Conservation (phyloP, 108 stramenopile species). For the Aurantiochytrium sp. region DNA sequence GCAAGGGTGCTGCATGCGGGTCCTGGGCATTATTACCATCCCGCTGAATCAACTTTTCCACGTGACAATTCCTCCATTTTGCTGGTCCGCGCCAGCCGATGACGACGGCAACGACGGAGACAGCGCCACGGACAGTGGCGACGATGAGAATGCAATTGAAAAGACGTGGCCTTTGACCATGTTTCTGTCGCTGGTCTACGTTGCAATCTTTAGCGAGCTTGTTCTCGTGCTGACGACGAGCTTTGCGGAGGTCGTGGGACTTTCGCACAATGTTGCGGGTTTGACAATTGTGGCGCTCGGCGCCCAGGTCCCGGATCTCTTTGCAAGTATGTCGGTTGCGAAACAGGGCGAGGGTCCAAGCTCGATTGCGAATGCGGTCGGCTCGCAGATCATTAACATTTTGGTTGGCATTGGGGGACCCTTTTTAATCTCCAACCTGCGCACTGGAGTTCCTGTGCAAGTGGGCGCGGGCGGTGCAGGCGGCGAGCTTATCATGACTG, state of each 20-base stretch:
- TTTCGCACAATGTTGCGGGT: not conserved
- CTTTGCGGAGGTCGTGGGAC: not conserved
- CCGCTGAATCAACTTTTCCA: not conserved
- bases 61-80: not conserved
- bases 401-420: not conserved
- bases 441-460: not conserved
- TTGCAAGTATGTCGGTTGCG: not conserved
- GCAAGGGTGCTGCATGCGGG: not conserved
- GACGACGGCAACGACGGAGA: not conserved
- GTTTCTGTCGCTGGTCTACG: not conserved
- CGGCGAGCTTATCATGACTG: not conserved
- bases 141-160: not conserved
- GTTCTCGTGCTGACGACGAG: not conserved
- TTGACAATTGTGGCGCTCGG: slow-evolving; percentile 5
- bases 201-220: not conserved
- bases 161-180: not conserved
- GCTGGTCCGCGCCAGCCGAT: not conserved
- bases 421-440: not conserved
- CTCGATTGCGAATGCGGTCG: not conserved
- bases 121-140: not conserved
- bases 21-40: not conserved
- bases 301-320: not conserved
- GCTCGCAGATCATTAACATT: slow-evolving; percentile 9
- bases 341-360: slow-evolving; percentile 6
- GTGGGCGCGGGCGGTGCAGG: not conserved